Conservation (phyloP, 192 early-diverging fungal genomes). For the Blastocladiella britannica region DNA sequence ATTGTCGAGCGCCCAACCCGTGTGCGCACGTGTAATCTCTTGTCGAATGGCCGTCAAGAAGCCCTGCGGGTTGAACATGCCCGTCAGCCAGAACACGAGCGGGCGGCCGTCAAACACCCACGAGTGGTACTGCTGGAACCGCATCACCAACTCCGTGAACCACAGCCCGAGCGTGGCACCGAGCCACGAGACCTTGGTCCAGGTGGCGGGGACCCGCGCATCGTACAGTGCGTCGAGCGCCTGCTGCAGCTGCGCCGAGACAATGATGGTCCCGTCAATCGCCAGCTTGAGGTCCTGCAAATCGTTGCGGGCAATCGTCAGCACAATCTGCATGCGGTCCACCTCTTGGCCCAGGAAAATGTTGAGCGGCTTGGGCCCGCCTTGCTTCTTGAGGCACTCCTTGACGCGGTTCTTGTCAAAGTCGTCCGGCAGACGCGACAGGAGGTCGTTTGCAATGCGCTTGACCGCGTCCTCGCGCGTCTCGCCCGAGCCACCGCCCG, state of each 20-base stretch:
- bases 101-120: slow-evolving; percentile 42
- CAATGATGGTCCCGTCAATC: slow-evolving; percentile 43
- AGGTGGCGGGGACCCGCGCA: slow-evolving; percentile 30
- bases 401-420: slow-evolving; percentile 36
- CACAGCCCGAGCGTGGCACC: slow-evolving; percentile 32
- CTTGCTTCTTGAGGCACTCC: slow-evolving; percentile 24
- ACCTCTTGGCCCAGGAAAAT: slow-evolving; percentile 45
- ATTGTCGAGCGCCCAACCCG: slow-evolving; percentile 38
- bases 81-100: slow-evolving; percentile 39
- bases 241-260: slow-evolving; percentile 29
- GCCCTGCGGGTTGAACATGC: slow-evolving; percentile 48
- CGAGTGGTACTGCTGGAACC: slow-evolving; percentile 31
- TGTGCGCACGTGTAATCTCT: slow-evolving; percentile 36
- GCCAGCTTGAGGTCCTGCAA: slow-evolving; percentile 37
- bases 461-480: slow-evolving; percentile 44
- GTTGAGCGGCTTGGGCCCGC: slow-evolving; percentile 30
- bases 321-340: slow-evolving; percentile 40
- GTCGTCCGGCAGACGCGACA: slow-evolving; percentile 34
- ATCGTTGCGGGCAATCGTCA: slow-evolving; percentile 25
- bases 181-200: slow-evolving; percentile 40
- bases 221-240: slow-evolving; percentile 42
- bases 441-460: slow-evolving; percentile 31
- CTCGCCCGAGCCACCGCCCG: slow-evolving; percentile 27
- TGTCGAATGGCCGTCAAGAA: slow-evolving; percentile 43
- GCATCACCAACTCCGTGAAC: slow-evolving; percentile 29